These are phyloP conservation scores for Cubamyces sp. DNA, from an alignment of 768 basidiomycete genomes.

Conservation along the genomic window DNA sequence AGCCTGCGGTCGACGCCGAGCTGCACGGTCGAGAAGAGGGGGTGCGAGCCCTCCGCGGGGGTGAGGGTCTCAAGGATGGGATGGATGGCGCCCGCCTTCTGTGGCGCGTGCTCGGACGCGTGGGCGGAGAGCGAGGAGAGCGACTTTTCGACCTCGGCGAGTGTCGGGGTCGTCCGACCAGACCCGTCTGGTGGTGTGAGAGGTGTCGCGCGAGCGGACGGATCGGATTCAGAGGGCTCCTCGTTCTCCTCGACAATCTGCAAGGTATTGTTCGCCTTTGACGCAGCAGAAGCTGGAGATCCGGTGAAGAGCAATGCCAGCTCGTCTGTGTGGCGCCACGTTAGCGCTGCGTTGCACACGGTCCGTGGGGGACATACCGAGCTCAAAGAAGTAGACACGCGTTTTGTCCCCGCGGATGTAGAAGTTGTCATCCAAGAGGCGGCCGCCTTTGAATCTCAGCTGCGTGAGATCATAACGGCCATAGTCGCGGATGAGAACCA, in stretches of 20 bases:
- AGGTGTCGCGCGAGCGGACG: not conserved
- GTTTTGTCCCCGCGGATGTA: conserved; percentile 98
- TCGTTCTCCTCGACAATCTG: conserved; percentile 15
- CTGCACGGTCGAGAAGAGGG: conserved; percentile 79
- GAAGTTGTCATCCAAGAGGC: conserved; percentile 91
- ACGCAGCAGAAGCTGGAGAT: conserved; percentile 40
- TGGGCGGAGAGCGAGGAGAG: conserved; percentile 4
- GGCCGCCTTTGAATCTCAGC: conserved; percentile 84
- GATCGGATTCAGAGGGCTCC: conserved; percentile 6
- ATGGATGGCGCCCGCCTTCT: conserved; percentile 14
- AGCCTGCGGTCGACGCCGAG: conserved; percentile 89
- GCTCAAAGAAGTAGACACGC: conserved; percentile 94
- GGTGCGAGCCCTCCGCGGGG: conserved; percentile 41
- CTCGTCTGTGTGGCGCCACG: conserved; percentile 55
- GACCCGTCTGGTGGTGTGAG: not conserved
- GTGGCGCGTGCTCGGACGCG: not conserved
- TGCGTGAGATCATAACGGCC: conserved; percentile 95
- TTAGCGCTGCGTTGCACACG: not conserved
- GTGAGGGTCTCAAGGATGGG: not conserved
- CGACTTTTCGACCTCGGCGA: conserved; percentile 1
- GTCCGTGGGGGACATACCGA: conserved; percentile 53
- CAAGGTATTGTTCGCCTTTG: not conserved
- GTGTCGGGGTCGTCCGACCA: not conserved
- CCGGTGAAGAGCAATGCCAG: conserved; percentile 82
- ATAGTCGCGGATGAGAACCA: conserved; percentile 89